Base-by-base conservation (phyloP, 2,329 filamentous ascomycete species). In the Sporothrix mexicana region DNA sequence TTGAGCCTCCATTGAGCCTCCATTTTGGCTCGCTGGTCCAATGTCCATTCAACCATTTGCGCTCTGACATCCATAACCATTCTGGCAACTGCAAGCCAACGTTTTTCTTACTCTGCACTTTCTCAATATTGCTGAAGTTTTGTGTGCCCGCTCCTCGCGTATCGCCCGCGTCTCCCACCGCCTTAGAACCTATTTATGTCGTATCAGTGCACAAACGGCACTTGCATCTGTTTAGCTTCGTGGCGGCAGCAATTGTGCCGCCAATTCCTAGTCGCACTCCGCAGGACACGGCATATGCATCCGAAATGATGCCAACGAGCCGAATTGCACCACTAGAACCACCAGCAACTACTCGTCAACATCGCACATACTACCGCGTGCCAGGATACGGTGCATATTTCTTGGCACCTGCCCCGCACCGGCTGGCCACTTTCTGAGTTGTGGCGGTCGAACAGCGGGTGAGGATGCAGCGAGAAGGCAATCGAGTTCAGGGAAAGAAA, bases 291-390 rank as follows among this genome's bases (percentile, higher is more conserved):
- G 30, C 2, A 36, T 36, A 36, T 64, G 15, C 36, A 20, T 45
- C 62, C 43, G 62, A 66, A 23, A 49, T 43, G 62, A 66, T 43
- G 17, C 59, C 30, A 43, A 64, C 10, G 43, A 64, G 36, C 59
- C 59, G 59, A 64, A n/a, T 8, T 55, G n/a, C 15, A 51, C 53
- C 53, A 55, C 51, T n/a, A 53, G n/a, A n/a, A 53, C 15, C 51
- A 20, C 51, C 51, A 20, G 13, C 49, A 51, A 12, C 51, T 23
- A 53, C 51, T 9, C 51, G 5, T 7, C 30, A 36, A 47, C 51
- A 20, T 20, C 51, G n/a, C 23, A 53, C 15, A 7, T 20, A 53
- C 20, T 13, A 13, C 23, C 13, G 12, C 55, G 13, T 57, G 30
- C 20, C 55, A 57, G 15, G 55, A 30, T 23, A 30, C 30, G 23